These are phyloP conservation scores for Cucumis variabilis DNA, from an alignment of 331 rosid genomes.

Conservation along the genomic window DNA sequence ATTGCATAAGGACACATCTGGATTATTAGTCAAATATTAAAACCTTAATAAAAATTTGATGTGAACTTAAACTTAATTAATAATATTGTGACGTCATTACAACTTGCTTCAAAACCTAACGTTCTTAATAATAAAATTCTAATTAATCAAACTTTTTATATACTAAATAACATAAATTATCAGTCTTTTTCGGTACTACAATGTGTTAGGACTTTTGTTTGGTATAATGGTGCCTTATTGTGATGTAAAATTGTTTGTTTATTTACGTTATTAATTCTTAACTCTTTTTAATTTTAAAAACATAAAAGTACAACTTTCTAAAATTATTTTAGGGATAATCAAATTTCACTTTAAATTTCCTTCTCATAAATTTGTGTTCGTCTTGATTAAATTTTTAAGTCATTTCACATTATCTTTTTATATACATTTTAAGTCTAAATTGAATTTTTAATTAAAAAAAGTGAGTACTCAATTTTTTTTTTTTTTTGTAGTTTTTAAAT, in stretches of 20 bases:
- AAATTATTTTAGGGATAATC: too few relatives aligned
- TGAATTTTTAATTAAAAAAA: background rate
- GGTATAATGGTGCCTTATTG: too few relatives aligned
- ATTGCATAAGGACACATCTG: constrained; percentile 5
- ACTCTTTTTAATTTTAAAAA: background rate
- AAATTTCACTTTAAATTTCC: too few relatives aligned
- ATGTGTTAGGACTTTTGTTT: background rate
- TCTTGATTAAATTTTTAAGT: background rate
- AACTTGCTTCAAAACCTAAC: constrained; percentile 19
- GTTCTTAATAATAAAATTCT: background rate
- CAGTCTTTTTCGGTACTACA: background rate
- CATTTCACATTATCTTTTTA: background rate
- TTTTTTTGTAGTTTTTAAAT: background rate
- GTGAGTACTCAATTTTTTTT: too few relatives aligned
- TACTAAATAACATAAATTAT: constrained; percentile 10
- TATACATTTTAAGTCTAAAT: background rate
- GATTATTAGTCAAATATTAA: background rate
- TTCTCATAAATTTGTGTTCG: background rate
- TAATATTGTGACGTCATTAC: background rate
- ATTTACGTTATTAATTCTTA: background rate
- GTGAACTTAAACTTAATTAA: background rate
- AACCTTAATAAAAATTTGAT: background rate
- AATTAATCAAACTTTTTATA: constrained; percentile 17
- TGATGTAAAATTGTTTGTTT: background rate
- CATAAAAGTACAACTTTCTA: too few relatives aligned